A percentile compares a stretch with the other conserved stretches of the same genome.
These are phyloP conservation scores for Yarrowia hollandica DNA, from an alignment of 805 yeast species.

Conservation along the genomic window DNA sequence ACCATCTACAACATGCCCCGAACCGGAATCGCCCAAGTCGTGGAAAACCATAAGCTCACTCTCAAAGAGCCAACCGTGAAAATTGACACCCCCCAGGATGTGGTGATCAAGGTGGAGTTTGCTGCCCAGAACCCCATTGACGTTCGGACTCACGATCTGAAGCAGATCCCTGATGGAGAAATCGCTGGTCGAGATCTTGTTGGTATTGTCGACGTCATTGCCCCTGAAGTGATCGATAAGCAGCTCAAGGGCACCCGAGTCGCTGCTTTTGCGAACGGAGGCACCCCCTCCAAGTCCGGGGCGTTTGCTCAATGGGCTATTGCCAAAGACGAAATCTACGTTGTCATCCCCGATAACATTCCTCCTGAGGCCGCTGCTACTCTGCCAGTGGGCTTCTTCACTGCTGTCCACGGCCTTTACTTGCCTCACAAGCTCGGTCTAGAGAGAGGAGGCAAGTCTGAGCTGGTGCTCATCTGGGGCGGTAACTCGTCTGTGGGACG, in stretches of 20 bases:
- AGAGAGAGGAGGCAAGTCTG: background rate
- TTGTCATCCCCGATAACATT: slow-evolving; percentile 20
- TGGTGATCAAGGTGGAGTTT: slow-evolving; percentile 21
- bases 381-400: slow-evolving; percentile 18
- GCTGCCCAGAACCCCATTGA: slow-evolving; percentile 28
- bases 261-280: slow-evolving; percentile 12
- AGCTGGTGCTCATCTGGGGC: slow-evolving; percentile 25
- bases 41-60: slow-evolving; percentile 9
- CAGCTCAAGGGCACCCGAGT: slow-evolving; percentile 21
- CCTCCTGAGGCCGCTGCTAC: slow-evolving; percentile 17
- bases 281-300: slow-evolving; percentile 5
- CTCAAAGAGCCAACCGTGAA: slow-evolving; percentile 5
- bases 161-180: slow-evolving; percentile 23
- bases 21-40: slow-evolving; percentile 26
- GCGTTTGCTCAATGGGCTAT: slow-evolving; percentile 27
- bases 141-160: slow-evolving; percentile 11
- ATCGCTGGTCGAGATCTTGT: slow-evolving; percentile 21
- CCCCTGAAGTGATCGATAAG: background rate
- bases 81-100: slow-evolving; percentile 14
- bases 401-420: slow-evolving; percentile 23
- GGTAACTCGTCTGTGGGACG: slow-evolving; percentile 28
- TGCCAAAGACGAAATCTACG: slow-evolving; percentile 18
- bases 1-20: slow-evolving; percentile 20
- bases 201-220: slow-evolving; percentile 15
- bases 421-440: slow-evolving; percentile 16